Evolutionary conservation across 176 grass and related monocot species (phyloP).

Genomic region (Avena atlantica): DNA sequence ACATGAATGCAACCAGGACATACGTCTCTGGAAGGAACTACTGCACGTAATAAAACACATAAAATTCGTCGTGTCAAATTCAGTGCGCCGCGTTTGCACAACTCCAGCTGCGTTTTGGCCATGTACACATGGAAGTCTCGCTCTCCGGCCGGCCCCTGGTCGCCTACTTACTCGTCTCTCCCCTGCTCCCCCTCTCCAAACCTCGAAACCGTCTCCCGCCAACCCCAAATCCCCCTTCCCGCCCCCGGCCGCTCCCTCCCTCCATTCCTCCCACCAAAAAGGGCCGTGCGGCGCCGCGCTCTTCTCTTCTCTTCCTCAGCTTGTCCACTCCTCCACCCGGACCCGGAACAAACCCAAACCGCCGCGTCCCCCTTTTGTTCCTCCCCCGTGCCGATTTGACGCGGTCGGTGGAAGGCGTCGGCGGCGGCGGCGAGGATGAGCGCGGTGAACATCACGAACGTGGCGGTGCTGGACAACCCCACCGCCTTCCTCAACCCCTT

Average conservation of each 20-base stretch:
- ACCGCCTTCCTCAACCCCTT: constrained; percentile 95
- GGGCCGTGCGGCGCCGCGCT: neutral
- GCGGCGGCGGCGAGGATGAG: constrained; percentile 72
- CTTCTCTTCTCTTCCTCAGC: neutral
- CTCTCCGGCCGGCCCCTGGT: too few relatives aligned
- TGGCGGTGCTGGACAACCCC: constrained; percentile 96
- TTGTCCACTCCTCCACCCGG: too few relatives aligned
- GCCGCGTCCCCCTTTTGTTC: neutral
- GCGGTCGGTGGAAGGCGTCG: neutral
- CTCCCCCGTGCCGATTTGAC: neutral
- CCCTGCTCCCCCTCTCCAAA: neutral
- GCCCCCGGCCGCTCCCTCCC: neutral
- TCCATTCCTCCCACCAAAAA: too few relatives aligned
- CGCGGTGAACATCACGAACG: constrained; percentile 99
- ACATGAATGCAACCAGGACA: too few relatives aligned
- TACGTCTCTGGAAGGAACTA: too few relatives aligned
- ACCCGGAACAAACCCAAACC: neutral
- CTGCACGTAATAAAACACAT: too few relatives aligned
- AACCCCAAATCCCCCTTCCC: constrained; percentile 20
- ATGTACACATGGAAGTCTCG: neutral
- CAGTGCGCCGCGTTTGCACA: too few relatives aligned
- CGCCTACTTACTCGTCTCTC: neutral
- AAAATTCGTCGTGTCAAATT: too few relatives aligned
- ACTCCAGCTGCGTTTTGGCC: neutral
- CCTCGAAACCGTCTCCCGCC: constrained; percentile 30